phyloP scores from a whole-genome alignment of 2,329 filamentous ascomycete species.

The Fusarium anguioides region DNA sequence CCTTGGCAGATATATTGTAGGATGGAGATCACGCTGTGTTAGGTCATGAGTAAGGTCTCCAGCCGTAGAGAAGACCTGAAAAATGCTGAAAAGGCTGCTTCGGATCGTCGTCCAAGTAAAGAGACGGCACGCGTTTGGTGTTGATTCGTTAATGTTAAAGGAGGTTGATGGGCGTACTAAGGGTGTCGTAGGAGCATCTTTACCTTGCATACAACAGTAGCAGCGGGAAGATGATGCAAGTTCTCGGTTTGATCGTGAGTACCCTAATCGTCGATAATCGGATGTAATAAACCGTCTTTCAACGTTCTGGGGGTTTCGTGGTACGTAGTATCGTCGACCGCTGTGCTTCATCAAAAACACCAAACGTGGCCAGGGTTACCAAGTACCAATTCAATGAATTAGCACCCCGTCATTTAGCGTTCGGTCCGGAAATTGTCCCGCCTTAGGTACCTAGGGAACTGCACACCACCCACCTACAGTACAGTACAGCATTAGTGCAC shows the following conservation, averaged over 20 bases:
- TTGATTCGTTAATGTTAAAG: constrained; percentile 38
- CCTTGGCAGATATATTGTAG: constrained; percentile 14
- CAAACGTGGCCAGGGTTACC: constrained; percentile 40
- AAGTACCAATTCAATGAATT: constrained; percentile 33
- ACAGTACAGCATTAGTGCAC: constrained; percentile 32
- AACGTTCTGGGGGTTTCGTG: constrained; percentile 2
- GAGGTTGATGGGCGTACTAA: constrained; percentile 32
- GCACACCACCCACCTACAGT: no score
- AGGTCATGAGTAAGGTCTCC: constrained; percentile 22
- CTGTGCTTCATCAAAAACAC: constrained; percentile 42
- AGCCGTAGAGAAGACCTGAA: not conserved
- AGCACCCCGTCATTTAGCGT: constrained; percentile 37
- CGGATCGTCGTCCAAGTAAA: constrained; percentile 10
- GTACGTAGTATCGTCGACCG: constrained; percentile 38
- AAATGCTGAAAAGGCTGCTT: not conserved
- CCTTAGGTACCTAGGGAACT: constrained; percentile 28
- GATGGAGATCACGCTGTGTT: constrained; percentile 14
- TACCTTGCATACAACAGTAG: constrained; percentile 22
- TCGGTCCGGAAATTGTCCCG: constrained; percentile 54
- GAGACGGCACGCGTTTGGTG: constrained; percentile 37
- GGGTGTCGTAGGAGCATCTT: constrained; percentile 47
- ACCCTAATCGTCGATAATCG: constrained; percentile 6
- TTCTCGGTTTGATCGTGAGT: constrained; percentile 13
- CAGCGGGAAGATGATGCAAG: not conserved
- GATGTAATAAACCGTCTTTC: constrained; percentile 15